A percentile compares a stretch with the other conserved stretches of the same genome.
Conservation (phyloP, 2,329 filamentous ascomycete species). For the Xylaria sp. region DNA sequence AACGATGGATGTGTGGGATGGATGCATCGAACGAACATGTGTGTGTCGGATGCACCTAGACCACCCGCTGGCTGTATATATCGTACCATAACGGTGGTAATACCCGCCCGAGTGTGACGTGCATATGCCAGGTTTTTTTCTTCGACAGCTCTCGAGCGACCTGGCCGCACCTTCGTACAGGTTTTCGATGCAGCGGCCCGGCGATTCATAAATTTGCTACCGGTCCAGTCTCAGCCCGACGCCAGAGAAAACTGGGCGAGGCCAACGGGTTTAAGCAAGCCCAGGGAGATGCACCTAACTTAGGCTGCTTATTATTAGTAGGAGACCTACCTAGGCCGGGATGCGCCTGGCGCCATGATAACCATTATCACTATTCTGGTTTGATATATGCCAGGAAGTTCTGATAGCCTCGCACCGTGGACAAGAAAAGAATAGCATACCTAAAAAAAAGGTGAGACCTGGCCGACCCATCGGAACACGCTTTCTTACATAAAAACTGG, state of each 20-base stretch:
- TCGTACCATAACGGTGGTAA: slow-evolving; percentile 6
- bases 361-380: not conserved
- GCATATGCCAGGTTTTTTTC: slow-evolving; percentile 17
- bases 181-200: slow-evolving; percentile 14
- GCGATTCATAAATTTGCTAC: slow-evolving; percentile 17
- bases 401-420: too few relatives aligned
- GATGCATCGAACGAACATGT: not conserved
- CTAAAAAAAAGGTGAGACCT: too few relatives aligned
- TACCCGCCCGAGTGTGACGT: slow-evolving; percentile 17
- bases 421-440: too few relatives aligned
- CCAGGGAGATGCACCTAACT: not conserved
- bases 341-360: not conserved
- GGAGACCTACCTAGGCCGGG: not conserved
- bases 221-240: not conserved
- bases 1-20: too few relatives aligned
- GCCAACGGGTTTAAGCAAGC: not conserved
- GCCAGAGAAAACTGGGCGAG: not conserved
- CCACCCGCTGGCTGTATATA: not conserved
- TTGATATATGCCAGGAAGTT: too few relatives aligned
- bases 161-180: slow-evolving; percentile 6
- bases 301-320: not conserved
- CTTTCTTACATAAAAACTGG: not conserved
- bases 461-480: not conserved
- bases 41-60: not conserved
- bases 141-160: too few relatives aligned